Evolutionary conservation across 306 rosid species (phyloP).

Genomic region (Cucumis melo): DNA sequence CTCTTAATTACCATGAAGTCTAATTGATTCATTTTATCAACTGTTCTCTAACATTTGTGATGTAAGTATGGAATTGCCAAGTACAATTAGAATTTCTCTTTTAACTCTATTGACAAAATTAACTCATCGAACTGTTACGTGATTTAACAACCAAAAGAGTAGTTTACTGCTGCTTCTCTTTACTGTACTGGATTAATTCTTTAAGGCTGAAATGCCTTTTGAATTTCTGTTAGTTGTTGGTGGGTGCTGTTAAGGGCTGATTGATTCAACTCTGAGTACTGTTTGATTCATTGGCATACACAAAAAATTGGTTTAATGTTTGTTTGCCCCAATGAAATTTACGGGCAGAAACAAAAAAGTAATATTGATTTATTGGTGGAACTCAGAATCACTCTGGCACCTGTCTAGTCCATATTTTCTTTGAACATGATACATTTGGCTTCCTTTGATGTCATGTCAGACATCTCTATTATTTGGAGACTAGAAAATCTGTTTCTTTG

Average conservation of each 20-base stretch:
- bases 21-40: neutral
- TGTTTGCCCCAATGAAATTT: neutral
- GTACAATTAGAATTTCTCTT: neutral
- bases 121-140: neutral
- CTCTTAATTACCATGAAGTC: neutral
- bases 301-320: neutral
- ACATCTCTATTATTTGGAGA: constrained; percentile 1
- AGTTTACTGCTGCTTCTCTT: constrained; percentile 1
- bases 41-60: neutral
- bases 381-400: neutral
- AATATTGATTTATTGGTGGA: neutral
- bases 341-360: neutral
- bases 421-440: constrained; percentile 1
- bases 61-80: neutral
- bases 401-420: neutral
- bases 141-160: neutral
- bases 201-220: neutral
- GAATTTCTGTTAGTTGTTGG: neutral
- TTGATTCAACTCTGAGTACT: neutral
- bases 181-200: neutral
- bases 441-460: constrained; percentile 1
- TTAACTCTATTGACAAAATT: neutral
- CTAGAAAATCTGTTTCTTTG: neutral
- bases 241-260: neutral
- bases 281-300: neutral